Conservation (phyloP, 2,329 filamentous ascomycete species). For the Aspergillus clavatus region DNA sequence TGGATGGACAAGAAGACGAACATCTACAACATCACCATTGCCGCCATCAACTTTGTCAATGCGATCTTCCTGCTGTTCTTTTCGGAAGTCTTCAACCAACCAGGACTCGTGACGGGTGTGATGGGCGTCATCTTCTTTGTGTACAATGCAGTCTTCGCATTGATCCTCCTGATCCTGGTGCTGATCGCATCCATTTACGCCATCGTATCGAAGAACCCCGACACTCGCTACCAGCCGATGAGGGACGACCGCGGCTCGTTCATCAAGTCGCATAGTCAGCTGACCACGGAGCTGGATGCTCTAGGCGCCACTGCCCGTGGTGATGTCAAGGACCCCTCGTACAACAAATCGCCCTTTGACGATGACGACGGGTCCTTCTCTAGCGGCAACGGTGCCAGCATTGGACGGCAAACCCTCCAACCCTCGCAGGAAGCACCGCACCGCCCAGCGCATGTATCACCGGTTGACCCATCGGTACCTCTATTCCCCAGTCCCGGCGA, state of each 20-base stretch:
- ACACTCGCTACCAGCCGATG: conserved; percentile 94
- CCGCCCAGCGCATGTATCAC: conserved; percentile 45
- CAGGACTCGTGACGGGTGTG: conserved; percentile 75
- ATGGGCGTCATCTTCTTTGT: conserved; percentile 88
- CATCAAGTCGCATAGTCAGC: conserved; percentile 88
- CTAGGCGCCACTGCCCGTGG: conserved; percentile 83
- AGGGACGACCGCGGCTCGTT: conserved; percentile 92
- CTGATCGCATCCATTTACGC: conserved; percentile 72
- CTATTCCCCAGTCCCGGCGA: conserved; percentile 46
- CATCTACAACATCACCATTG: conserved; percentile 90
- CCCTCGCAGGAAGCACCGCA: conserved; percentile 24
- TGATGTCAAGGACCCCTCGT: conserved; percentile 60
- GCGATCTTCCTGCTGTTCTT: conserved; percentile 85
- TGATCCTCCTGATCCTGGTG: conserved; percentile 78
- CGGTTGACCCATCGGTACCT: conserved; percentile 44
- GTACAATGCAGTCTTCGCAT: conserved; percentile 75
- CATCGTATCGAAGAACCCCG: conserved; percentile 87
- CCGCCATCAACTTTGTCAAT: conserved; percentile 84
- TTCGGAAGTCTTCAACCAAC: conserved; percentile 78
- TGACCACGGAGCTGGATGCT: conserved; percentile 84
- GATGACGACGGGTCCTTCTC: conserved; percentile 68
- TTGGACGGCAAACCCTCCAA: conserved; percentile 46
- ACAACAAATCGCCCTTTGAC: conserved; percentile 59
- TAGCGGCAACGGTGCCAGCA: conserved; percentile 45
- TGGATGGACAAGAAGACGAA: conserved; percentile 99